Base-by-base conservation (phyloP, 2,329 filamentous ascomycete species). In the Lachnum nothofagi region DNA sequence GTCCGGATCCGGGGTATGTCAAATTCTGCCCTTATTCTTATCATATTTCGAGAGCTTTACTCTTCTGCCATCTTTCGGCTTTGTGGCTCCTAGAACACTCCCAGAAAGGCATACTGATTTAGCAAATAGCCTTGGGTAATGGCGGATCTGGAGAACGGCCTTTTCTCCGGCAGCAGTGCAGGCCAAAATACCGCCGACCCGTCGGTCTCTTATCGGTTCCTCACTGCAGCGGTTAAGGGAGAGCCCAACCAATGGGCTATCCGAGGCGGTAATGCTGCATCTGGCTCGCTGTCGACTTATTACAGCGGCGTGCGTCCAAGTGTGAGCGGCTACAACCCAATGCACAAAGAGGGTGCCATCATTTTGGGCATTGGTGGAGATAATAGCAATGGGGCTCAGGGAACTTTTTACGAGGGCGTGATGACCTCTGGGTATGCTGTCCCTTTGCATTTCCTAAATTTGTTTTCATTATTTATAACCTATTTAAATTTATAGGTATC, bases 331-430 rank as follows among this genome's bases (percentile, higher is more conserved):
- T 84, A 84, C 0, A 62, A 63, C 46, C 72, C 75, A 0, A 85
- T 85, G 82, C 69, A 59, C 54, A 83, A 84, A 55, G 80, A 85
- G 60, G 81, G 81, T 10, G 75, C 80, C 48, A 81, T 85, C 38
- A 73, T 85, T 49, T 77, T 85, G n/a, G 81, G 82, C n/a, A 83
- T 84, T 46, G 82, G 82, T n/a, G 82, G 82, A 6, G 82, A 85
- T 57, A 85, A 61, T 29, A 60, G 58, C 4, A 31, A 34, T n/a
- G 82, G 65, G 67, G 80, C 71, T 0, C 77, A 82, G 60, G 80
- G 81, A 22, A 83, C 80, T 0, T 82, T 81, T 59, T 81, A 84
- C 63, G 81, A 85, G 65, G 81, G 80, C 20, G 79, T 77, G 20
- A 81, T 85, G 78, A 83, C 79, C 12, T 65, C 70, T 0, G 79